These are phyloP conservation scores for Arbutus unedo DNA, from an alignment of 148 eudicot genomes.

Conservation along the genomic window DNA sequence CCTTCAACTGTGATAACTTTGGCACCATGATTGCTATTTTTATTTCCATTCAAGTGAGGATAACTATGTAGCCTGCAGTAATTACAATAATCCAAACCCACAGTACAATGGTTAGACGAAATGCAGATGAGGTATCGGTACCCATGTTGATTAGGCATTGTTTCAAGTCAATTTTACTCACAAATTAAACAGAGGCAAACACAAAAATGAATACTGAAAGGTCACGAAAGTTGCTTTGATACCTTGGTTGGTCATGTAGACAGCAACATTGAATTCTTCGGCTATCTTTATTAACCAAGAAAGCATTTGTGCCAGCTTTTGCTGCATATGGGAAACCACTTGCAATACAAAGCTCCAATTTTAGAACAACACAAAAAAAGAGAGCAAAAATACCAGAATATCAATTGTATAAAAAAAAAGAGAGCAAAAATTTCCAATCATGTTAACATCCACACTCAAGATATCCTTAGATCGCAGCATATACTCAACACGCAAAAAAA, in stretches of 20 bases:
- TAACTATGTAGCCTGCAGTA: neutral
- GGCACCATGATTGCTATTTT: too few species aligned
- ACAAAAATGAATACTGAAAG: neutral
- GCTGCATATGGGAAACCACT: constrained; percentile 43
- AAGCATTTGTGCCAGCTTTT: constrained; percentile 95
- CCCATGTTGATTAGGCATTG: neutral
- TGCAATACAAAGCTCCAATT: too few species aligned
- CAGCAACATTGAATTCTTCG: constrained; percentile 88
- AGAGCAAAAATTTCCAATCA: too few species aligned
- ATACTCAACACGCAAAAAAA: too few species aligned
- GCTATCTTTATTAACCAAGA: constrained; percentile 85
- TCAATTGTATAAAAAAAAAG: too few species aligned
- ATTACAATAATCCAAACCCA: neutral
- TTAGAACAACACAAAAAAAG: too few species aligned
- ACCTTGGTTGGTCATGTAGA: constrained; percentile 96
- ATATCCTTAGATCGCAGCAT: too few species aligned
- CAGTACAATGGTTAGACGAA: neutral
- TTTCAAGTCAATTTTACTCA: neutral
- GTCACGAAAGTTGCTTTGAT: too few species aligned
- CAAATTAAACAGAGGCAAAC: neutral
- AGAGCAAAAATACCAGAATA: too few species aligned
- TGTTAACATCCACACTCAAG: too few species aligned
- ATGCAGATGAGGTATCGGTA: neutral
- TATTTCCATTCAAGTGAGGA: neutral
- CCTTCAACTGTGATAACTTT: too few species aligned